These are phyloP conservation scores for Triticum aestivum DNA, from an alignment of 176 grass and related monocot genomes.

Conservation along the genomic window IWGSC_CS_RefSeq_v2.1 NC_057805.1:482839673-482840172, in stretches of 20 bases:
- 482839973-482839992: neutral
- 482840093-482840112: neutral
- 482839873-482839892: neutral
- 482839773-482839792: neutral
- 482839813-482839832: neutral
- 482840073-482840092: constrained; percentile 4
- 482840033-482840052: neutral
- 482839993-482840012: neutral
- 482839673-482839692: neutral
- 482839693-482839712: neutral
- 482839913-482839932: neutral
- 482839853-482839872: neutral
- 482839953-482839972: constrained; percentile 5
- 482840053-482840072: neutral
- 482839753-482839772: neutral
- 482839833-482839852: neutral
- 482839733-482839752: neutral
- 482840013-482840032: neutral
- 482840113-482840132: neutral
- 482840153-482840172: neutral
- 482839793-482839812: neutral
- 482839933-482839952: neutral
- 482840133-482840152: neutral
- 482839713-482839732: neutral
- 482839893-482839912: neutral